Conservation (phyloP, 352 stramenopile genomes). For the Globisporangium mamillatum region DNA sequence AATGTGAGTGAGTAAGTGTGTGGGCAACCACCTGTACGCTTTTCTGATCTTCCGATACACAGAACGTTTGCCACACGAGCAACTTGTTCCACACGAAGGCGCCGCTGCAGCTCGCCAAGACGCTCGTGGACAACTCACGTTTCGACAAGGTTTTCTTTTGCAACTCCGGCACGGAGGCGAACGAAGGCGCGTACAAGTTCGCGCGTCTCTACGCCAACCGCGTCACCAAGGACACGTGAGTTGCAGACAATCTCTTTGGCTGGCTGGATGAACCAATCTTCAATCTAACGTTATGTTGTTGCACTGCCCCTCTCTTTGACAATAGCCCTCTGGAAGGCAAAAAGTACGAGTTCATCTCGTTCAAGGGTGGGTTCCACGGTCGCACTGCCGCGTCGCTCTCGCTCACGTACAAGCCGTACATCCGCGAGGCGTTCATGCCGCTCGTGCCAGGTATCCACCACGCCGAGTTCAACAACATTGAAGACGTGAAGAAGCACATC, state of each 20-base stretch:
- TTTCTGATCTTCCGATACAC: constrained; percentile 50
- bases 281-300: not conserved
- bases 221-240: constrained; percentile 64
- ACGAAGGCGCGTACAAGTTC: constrained; percentile 88
- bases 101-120: constrained; percentile 92
- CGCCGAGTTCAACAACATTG: constrained; percentile 80
- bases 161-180: constrained; percentile 93
- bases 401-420: constrained; percentile 87
- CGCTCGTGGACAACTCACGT: constrained; percentile 93
- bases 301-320: not conserved
- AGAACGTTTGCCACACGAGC: constrained; percentile 92
- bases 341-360: constrained; percentile 85
- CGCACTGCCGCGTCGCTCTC: constrained; percentile 73
- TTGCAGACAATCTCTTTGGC: not conserved
- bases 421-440: constrained; percentile 80
- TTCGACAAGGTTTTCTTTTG: constrained; percentile 99
- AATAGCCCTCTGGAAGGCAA: constrained; percentile 63
- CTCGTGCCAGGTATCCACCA: constrained; percentile 76
- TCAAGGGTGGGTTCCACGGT: constrained; percentile 86
- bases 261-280: not conserved
- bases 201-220: constrained; percentile 74
- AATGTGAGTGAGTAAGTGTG: not conserved
- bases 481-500: constrained; percentile 72
- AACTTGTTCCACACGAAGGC: constrained; percentile 97
- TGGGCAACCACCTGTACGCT: constrained; percentile 29